Evolutionary conservation across 1,139 yeast species (phyloP), one percentile per base, ranked within the genome.

Genomic region (Kodamaea derodonti): DNA sequence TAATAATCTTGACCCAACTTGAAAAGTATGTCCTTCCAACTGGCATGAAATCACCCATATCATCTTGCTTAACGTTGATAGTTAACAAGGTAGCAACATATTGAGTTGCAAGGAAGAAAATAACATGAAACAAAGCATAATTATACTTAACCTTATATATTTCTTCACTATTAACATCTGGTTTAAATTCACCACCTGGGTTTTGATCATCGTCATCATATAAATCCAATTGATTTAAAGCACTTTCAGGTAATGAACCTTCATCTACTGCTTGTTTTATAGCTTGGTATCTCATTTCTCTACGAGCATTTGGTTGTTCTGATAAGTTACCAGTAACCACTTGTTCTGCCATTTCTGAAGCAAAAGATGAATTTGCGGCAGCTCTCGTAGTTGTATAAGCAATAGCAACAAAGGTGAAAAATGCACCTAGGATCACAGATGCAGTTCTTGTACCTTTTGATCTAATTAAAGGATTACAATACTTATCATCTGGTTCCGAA

Each of bases 341-440:
- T 14, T 30, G 31, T 31, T 56, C 56, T 7, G 47, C 37, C 22
- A 48, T 46, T 7, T 49, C 52, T 1, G 46, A 38, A 4, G 49
- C 39, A 47, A 83, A 81, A 1, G 87, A 86, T 7, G 86, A 75
- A 47, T 65, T 65, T 20, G 90, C 87, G 4, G 98, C 97, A 0
- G 98, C 98, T 45, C 97, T 76, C 1, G 97, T 88, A 0, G 99
- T 92, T 2, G 98, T 92, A 56, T 94, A 94, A 0, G 97, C 97
- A 43, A 94, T 85, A 0, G 99, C 97, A 34, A 87, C 70, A 53
- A 94, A 87, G 0, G 99, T 94, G 64, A 94, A 88, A 27, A 88
- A 64, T 0, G 97, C 97, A 15, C 98, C 98, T 34, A 94, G 58
- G 1, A 92, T 78, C 35, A 90, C 81, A 44, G 95, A 84, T 14